Base-by-base conservation (phyloP, 2,329 filamentous ascomycete species). In the Fusarium sp. region DNA sequence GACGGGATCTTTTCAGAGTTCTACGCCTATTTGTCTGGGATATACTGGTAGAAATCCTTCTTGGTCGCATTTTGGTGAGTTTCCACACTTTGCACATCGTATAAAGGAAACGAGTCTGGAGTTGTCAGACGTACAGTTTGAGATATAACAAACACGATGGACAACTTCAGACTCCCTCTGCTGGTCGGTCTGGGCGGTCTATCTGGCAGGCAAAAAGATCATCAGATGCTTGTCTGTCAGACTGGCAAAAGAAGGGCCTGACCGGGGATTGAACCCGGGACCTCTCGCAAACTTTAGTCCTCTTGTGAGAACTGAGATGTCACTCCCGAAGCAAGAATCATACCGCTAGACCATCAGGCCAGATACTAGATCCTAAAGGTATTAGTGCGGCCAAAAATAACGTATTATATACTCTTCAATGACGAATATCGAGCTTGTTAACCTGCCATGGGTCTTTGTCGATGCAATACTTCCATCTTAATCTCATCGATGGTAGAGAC, bases 191-290 rank as follows among this genome's bases (percentile, higher is more conserved):
- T n/a, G 34, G 10, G 7, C n/a, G 34, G 34, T 12, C 34, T 37
- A 37, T n/a, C 34, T n/a, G 34, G 5, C 10, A 37, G 34, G 34
- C 10, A 37, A 37, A 37, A 37, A n/a, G 34, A 37, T 6, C 18
- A 37, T 43, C 20, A 27, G 4, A 53, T 40, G n/a, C 9, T n/a
- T 16, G 49, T 11, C 9, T 1, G 23, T n/a, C 8, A 27, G 49
- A 28, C 21, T 3, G 16, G 28, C 59, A 64, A 63, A 64, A 65
- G 37, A 28, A 66, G 80, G 80, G 79, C 80, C 79, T 80, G 79
- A 79, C 80, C 80, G 80, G 79, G 80, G 79, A 81, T 82, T 80
- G 80, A 82, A 81, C 80, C 79, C 80, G 80, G 80, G 80, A 81
- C 80, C 80, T 82, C 80, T 81, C 80, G 80, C 80, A 82, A 74